Conservation (phyloP, 2,329 filamentous ascomycete species). For the Nemania abortiva region DNA sequence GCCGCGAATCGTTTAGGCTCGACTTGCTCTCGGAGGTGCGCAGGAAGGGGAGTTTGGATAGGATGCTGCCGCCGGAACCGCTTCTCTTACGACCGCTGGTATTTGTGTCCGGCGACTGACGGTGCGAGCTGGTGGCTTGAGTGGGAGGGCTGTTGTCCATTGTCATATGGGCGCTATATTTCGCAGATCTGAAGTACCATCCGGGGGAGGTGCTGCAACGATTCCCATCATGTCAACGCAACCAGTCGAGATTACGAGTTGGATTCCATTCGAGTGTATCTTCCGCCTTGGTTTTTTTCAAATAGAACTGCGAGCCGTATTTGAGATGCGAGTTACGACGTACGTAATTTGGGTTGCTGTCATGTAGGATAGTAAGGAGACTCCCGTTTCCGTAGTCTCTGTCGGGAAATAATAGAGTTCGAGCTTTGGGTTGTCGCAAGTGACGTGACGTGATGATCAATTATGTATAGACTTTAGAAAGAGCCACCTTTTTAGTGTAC, state of each 20-base stretch:
- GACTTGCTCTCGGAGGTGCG: slow-evolving; percentile 56
- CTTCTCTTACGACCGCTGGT: slow-evolving; percentile 62
- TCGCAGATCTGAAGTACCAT: slow-evolving; percentile 34
- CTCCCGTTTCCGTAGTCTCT: not conserved
- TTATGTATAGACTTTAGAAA: not conserved
- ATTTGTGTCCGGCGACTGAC: slow-evolving; percentile 41
- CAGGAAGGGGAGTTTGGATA: slow-evolving; percentile 78
- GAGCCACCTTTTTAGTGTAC: not conserved
- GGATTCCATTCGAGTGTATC: slow-evolving; percentile 8
- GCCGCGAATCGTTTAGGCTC: slow-evolving; percentile 47
- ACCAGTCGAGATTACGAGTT: not conserved
- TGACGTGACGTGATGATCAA: slow-evolving; percentile 10
- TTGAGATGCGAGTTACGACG: not conserved
- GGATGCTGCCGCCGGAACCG: slow-evolving; percentile 70
- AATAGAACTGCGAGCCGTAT: not conserved
- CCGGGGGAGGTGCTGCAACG: slow-evolving; percentile 33
- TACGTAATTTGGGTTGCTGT: not conserved
- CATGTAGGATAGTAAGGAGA: not conserved
- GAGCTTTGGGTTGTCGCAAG: not conserved
- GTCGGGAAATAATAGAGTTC: not conserved
- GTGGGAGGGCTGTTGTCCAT: slow-evolving; percentile 50
- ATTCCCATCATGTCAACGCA: slow-evolving; percentile 43
- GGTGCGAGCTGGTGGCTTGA: slow-evolving; percentile 47
- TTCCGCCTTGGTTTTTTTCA: not conserved
- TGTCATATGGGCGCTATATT: slow-evolving; percentile 36